Conservation (phyloP, 202 grass and related monocot species). For the Dendrocalamus latiflorus region DNA sequence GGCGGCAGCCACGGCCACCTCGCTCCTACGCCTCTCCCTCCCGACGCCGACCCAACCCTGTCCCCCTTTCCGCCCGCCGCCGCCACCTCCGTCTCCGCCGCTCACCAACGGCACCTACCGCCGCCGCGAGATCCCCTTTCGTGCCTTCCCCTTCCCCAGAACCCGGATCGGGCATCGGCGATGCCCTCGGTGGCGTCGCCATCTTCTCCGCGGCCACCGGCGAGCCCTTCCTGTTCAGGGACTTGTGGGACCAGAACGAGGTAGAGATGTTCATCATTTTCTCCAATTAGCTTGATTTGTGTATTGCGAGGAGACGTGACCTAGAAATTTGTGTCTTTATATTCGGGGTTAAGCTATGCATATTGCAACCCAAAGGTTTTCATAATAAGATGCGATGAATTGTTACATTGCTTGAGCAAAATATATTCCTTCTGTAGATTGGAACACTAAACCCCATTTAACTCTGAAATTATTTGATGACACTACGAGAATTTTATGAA, state of each 20-base stretch:
- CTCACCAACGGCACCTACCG: neutral
- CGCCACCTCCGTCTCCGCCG: neutral
- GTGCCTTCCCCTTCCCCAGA: slow-evolving; percentile 5
- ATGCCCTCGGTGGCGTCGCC: slow-evolving; percentile 47
- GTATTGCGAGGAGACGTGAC: neutral
- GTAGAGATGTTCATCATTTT: slow-evolving; percentile 19
- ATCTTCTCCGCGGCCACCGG: slow-evolving; percentile 66
- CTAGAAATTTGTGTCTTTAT: neutral
- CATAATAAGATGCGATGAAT: neutral
- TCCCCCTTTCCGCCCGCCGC: neutral
- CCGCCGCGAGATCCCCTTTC: slow-evolving; percentile 16
- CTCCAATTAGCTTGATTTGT: neutral
- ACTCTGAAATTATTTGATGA: neutral
- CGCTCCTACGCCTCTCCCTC: slow-evolving; percentile 15
- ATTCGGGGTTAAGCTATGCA: neutral
- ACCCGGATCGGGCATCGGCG: slow-evolving; percentile 10
- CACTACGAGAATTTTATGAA: neutral
- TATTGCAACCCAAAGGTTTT: neutral
- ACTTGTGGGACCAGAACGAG: slow-evolving; percentile 80
- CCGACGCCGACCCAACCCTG: neutral
- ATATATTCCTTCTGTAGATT: neutral
- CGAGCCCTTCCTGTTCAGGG: slow-evolving; percentile 59
- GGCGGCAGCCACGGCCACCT: slow-evolving; percentile 13
- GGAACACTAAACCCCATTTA: neutral
- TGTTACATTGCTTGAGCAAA: neutral